phyloP scores from a whole-genome alignment of 2,329 filamentous ascomycete species.

The Helotiales sp. region DNA sequence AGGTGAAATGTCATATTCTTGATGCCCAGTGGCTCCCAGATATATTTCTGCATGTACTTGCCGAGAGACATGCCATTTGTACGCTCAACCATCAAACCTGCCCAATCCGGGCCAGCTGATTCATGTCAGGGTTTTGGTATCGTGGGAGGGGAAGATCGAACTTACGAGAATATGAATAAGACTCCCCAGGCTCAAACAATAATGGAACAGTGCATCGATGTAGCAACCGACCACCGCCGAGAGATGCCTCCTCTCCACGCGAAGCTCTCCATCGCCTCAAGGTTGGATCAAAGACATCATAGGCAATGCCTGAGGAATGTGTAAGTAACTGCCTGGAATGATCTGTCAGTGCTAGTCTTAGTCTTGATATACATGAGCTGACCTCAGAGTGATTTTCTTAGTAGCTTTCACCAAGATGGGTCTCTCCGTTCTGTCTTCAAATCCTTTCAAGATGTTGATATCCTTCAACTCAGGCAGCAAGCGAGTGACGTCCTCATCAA shows the following conservation, averaged over 20 bases:
- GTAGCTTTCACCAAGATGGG: slow-evolving; percentile 24
- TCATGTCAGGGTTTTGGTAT: background rate
- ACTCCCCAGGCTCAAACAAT: slow-evolving; percentile 65
- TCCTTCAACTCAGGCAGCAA: slow-evolving; percentile 35
- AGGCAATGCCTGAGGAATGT: slow-evolving; percentile 34
- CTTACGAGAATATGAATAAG: slow-evolving; percentile 59
- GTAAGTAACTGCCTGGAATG: slow-evolving; percentile 29
- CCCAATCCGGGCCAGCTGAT: slow-evolving; percentile 45
- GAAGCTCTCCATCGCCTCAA: slow-evolving; percentile 17
- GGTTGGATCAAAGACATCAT: slow-evolving; percentile 24
- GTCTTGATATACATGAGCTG: background rate
- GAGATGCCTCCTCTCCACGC: background rate
- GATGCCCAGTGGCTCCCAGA: slow-evolving; percentile 28
- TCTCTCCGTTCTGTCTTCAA: slow-evolving; percentile 50
- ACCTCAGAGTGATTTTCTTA: slow-evolving; percentile 36
- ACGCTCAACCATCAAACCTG: slow-evolving; percentile 55
- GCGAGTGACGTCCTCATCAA: slow-evolving; percentile 50
- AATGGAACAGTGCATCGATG: slow-evolving; percentile 49
- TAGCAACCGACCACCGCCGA: background rate
- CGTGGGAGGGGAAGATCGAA: background rate
- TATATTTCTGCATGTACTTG: slow-evolving; percentile 31
- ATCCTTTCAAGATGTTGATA: slow-evolving; percentile 31
- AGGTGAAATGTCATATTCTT: slow-evolving; percentile 17
- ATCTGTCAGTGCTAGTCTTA: background rate
- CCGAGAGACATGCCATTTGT: slow-evolving; percentile 27